Base-by-base conservation (phyloP, 2,329 filamentous ascomycete species). In the Colletotrichum sp. region DNA sequence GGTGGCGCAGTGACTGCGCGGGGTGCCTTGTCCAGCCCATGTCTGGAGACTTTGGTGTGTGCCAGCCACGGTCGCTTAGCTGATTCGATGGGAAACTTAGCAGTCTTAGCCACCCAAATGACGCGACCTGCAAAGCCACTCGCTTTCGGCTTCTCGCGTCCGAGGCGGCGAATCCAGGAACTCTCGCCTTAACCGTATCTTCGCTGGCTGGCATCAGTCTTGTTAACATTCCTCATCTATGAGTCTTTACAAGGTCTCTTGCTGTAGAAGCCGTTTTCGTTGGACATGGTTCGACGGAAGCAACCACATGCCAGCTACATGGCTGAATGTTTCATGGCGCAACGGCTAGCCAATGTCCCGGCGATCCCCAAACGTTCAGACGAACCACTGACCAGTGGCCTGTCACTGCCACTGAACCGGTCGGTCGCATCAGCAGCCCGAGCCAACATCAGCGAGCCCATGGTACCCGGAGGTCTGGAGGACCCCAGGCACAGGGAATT, bases 1-100 rank as follows among this genome's bases (percentile, higher is more conserved):
- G 43, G 73, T 72, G 73, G 73, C 73, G 73, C 73, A 75, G 73
- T 75, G 36, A 56, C 38, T 48, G 69, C 62, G 69, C 73, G 62
- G 73, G 69, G 62, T 52, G 36, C 52, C 12, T 36, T 15, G 55
- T 62, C 56, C 52, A 64, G 55, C 38, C 68, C 68, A 24, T n/a
- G 48, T 9, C n/a, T 61, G n/a, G 36, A 1, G 58, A 62, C 58
- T 62, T 34, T 62, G 30, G 34, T 28, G 15, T n/a, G 26, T 66
- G 72, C 58, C 70, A 75, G 73, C 73, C 69, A 72, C 73, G 34
- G 10, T 7, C 36, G 30, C 24, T 21, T 30, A 67, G 73, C 73
- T 75, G 73, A 60, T 61, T 38, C n/a, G 26, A n/a, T 55, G 26
- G 28, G 30, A n/a, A 16, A 55, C 7, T 26, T 26, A n/a, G 9